These are phyloP conservation scores for Haplosporangium gracile DNA, from an alignment of 192 early-diverging fungal genomes.

Conservation along the genomic window DNA sequence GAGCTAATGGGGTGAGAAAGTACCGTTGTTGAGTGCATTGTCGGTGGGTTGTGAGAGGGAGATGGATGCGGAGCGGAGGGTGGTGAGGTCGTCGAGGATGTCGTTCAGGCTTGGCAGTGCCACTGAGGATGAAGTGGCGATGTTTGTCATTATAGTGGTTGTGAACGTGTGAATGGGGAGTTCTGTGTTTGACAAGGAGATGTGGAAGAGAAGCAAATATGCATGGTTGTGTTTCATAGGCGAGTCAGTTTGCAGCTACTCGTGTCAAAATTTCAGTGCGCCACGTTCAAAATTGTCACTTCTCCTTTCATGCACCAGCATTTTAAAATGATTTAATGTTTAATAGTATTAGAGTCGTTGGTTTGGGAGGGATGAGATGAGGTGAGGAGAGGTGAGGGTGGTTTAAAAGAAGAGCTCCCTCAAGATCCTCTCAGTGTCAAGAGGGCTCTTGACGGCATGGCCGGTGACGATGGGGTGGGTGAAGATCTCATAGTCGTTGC, in stretches of 20 bases:
- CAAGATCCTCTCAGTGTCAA: conserved; percentile 86
- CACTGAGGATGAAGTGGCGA: conserved; percentile 12
- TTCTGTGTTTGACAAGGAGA: neutral
- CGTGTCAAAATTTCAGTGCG: no score
- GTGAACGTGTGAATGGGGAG: neutral
- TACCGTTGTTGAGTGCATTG: conserved; percentile 8
- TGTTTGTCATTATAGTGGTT: neutral
- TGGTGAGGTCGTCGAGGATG: conserved; percentile 27
- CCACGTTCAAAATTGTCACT: no score
- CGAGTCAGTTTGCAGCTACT: no score
- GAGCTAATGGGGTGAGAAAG: neutral
- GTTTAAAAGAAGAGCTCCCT: conserved; percentile 78
- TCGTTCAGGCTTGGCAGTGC: conserved; percentile 31
- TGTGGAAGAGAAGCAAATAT: no score
- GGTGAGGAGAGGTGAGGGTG: neutral
- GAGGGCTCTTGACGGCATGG: conserved; percentile 87
- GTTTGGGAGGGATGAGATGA: neutral
- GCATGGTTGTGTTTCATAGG: no score
- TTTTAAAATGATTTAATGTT: neutral
- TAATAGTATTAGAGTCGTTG: neutral
- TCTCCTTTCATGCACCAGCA: no score
- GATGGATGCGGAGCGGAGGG: conserved; percentile 19
- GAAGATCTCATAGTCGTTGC: conserved; percentile 99
- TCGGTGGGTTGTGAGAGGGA: conserved; percentile 26
- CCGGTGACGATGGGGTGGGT: conserved; percentile 82